phyloP scores from a whole-genome alignment of 345 rosid genomes.

The Citrus glauca region DNA sequence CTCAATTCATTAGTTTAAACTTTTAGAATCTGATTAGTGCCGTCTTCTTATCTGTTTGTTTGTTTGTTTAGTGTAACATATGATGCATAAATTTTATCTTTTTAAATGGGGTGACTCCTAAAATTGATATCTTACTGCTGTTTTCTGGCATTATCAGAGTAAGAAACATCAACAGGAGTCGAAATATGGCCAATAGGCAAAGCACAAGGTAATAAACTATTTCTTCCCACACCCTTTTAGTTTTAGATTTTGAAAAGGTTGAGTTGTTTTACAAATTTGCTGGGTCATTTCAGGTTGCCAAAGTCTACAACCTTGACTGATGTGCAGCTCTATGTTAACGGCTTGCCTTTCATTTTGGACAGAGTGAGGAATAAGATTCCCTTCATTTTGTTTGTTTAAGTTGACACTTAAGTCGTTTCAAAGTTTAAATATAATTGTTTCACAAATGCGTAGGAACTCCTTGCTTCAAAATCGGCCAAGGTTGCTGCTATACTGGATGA shows the following conservation, averaged over 20 bases:
- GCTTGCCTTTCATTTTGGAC: slow-evolving; percentile 35
- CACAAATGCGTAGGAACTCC: slow-evolving; percentile 39
- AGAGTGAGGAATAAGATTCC: slow-evolving; percentile 33
- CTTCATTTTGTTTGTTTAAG: background rate
- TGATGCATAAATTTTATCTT: background rate
- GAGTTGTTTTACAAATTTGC: too few relatives aligned
- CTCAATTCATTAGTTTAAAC: background rate
- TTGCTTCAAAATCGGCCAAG: slow-evolving; percentile 63
- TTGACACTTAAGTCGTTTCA: background rate
- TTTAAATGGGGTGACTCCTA: background rate
- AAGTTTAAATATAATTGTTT: background rate
- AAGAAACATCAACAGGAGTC: background rate
- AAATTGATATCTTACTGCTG: background rate
- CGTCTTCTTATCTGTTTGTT: background rate
- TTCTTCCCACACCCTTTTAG: background rate
- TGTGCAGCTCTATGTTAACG: slow-evolving; percentile 31
- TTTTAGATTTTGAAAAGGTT: background rate
- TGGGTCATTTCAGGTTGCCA: slow-evolving; percentile 21
- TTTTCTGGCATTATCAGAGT: background rate
- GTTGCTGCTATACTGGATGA: slow-evolving; percentile 43
- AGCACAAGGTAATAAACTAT: slow-evolving; percentile 9
- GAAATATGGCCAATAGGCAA: slow-evolving; percentile 15
- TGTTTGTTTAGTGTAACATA: too few relatives aligned
- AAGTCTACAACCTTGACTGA: slow-evolving; percentile 28
- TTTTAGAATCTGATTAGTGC: background rate